Evolutionary conservation across 768 basidiomycete genomes (phyloP).

Genomic region (Glaciozyma martinii): DNA sequence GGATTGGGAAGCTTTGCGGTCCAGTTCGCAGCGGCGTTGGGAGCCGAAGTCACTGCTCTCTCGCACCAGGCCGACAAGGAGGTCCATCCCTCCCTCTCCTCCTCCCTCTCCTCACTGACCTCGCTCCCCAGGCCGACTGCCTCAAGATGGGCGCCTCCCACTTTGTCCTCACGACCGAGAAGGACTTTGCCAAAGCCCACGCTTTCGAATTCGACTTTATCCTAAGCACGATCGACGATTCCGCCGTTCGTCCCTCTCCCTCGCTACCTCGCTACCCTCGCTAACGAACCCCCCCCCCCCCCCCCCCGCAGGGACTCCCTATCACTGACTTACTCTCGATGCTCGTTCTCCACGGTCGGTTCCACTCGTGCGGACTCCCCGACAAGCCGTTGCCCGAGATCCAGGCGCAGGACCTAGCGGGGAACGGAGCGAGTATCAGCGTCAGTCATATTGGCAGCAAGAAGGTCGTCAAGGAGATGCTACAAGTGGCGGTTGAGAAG

Average conservation of each 20-base stretch:
- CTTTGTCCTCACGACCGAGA: conserved; percentile 46
- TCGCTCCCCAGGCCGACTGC: conserved; percentile 45
- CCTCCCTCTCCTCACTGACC: conserved; percentile 46
- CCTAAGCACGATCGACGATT: conserved; percentile 36
- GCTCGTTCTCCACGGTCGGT: conserved; percentile 48
- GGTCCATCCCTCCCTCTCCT: conserved; percentile 40
- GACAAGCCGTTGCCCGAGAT: conserved; percentile 27
- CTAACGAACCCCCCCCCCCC: too few species aligned
- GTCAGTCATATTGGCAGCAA: conserved; percentile 50
- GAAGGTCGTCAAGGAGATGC: conserved; percentile 52
- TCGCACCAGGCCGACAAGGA: conserved; percentile 40
- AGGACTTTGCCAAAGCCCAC: conserved; percentile 23
- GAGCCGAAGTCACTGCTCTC: conserved; percentile 37
- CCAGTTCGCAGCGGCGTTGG: conserved; percentile 33
- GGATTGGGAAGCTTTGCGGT: not conserved
- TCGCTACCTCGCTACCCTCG: not conserved
- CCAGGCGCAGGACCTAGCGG: conserved; percentile 25
- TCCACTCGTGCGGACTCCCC: conserved; percentile 45
- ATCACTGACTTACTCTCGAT: conserved; percentile 50
- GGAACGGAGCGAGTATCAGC: conserved; percentile 33
- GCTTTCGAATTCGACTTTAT: conserved; percentile 38
- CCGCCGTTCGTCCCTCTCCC: not conserved
- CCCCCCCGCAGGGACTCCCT: conserved; percentile 36
- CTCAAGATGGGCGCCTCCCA: conserved; percentile 52
- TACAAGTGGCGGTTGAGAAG: conserved; percentile 52